phyloP scores from a whole-genome alignment of 192 early-diverging fungal genomes.

The Entomortierella chlamydospora region DNA sequence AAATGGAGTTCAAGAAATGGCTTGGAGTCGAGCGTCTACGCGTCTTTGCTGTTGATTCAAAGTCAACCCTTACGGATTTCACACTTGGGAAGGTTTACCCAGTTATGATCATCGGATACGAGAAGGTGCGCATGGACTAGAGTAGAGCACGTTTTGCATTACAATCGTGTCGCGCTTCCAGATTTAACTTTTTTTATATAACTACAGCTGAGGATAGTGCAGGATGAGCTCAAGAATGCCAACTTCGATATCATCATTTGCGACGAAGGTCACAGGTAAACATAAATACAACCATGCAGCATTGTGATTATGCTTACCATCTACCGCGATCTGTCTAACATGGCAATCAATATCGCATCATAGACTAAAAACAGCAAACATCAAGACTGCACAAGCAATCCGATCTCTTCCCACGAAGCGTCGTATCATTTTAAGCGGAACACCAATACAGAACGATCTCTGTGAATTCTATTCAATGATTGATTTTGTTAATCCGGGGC shows the following conservation, averaged over 20 bases:
- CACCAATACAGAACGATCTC: conserved; percentile 63
- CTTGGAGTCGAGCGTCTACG: conserved; percentile 60
- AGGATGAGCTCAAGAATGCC: conserved; percentile 47
- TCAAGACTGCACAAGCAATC: conserved; percentile 58
- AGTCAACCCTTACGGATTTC: conserved; percentile 56
- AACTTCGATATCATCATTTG: conserved; percentile 51
- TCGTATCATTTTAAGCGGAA: conserved; percentile 57
- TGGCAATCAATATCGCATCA: neutral
- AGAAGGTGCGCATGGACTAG: conserved; percentile 33
- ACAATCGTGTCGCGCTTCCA: neutral
- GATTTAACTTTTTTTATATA: neutral
- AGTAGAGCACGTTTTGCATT: neutral
- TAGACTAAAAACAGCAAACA: conserved; percentile 59
- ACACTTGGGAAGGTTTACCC: conserved; percentile 55
- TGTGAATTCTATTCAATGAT: conserved; percentile 62
- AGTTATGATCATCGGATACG: conserved; percentile 66
- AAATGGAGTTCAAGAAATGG: conserved; percentile 67
- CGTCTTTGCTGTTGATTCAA: conserved; percentile 58
- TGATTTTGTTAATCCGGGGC: conserved; percentile 61
- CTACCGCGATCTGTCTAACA: too few species aligned
- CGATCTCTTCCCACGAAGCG: conserved; percentile 43
- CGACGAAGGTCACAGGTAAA: conserved; percentile 27
- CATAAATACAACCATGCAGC: too few species aligned
- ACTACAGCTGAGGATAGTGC: conserved; percentile 33
- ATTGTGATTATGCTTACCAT: too few species aligned